Percentiles rank a stretch among this genome's conserved stretches.
phyloP scores from a whole-genome alignment of 495 filamentous ascomycete species.

The Aspergillus taichungensis region DNA sequence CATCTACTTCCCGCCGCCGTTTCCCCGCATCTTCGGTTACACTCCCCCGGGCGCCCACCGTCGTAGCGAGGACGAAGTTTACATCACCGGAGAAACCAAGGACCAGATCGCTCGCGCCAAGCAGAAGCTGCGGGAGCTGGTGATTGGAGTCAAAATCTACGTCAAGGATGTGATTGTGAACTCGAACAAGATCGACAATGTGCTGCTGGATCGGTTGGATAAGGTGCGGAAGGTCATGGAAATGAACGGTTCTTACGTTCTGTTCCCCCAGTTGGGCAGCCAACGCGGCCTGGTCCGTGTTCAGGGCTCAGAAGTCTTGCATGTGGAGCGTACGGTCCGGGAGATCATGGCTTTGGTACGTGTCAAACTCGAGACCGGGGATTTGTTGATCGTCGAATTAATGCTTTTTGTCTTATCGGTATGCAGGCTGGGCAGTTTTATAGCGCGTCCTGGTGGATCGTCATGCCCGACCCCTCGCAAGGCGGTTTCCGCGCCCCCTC shows the following conservation, averaged over 20 bases:
- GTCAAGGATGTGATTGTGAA: constrained; percentile 86
- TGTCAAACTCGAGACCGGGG: background rate
- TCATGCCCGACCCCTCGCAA: constrained; percentile 61
- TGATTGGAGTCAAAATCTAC: constrained; percentile 69
- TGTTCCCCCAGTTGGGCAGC: constrained; percentile 77
- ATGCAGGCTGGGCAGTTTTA: constrained; percentile 89
- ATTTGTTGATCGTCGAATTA: no score
- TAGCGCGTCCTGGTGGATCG: constrained; percentile 91
- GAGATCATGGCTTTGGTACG: constrained; percentile 90
- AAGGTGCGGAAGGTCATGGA: constrained; percentile 98
- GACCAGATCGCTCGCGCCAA: constrained; percentile 80
- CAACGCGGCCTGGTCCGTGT: constrained; percentile 73
- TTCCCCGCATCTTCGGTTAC: constrained; percentile 82
- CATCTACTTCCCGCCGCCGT: constrained; percentile 94
- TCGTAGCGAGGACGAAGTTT: constrained; percentile 80
- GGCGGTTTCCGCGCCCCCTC: constrained; percentile 55
- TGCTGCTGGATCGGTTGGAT: constrained; percentile 82
- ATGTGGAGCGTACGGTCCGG: constrained; percentile 86
- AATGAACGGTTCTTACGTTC: constrained; percentile 85
- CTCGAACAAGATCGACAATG: constrained; percentile 84
- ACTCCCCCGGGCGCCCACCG: constrained; percentile 67
- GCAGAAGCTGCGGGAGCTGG: constrained; percentile 75
- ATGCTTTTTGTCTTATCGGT: no score
- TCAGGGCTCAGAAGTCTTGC: constrained; percentile 83
- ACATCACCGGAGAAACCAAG: constrained; percentile 79